Base-by-base conservation (phyloP, 2,329 filamentous ascomycete genomes). In the Colletotrichum gloeosporioides region DNA sequence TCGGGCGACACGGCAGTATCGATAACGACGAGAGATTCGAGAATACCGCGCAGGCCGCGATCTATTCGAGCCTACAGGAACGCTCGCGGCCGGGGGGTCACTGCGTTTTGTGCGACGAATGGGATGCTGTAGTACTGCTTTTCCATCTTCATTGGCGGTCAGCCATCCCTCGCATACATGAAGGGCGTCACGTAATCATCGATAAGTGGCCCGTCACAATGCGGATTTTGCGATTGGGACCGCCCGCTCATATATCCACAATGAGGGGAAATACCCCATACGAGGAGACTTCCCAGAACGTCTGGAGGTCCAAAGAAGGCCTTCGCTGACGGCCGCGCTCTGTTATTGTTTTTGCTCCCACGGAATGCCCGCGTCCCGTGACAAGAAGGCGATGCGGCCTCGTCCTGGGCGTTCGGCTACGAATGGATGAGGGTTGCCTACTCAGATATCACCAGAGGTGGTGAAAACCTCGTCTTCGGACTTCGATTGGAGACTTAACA, bases 41-140 rank as follows among this genome's bases (percentile, higher is more conserved):
- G 70, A 18, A 69, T 53, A 69, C 74, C 71, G 74, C 71, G 74
- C 59, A 76, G 71, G 25, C 63, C 72, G 71, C 75, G 34, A 67
- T 44, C 61, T 67, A 69, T 65, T 62, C 16, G 29, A 34, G 27
- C 31, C 63, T 63, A 44, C 57, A 39, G n/a, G 34, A 66, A 63
- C 27, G 31, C 63, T 63, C 68, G 22, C 18, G 53, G 36, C 62
- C 39, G 66, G 71, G 65, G 31, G 25, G 59, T 15, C 44, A 59
- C 67, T 63, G 39, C 49, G 31, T 71, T 53, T 25, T 59, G 66
- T 77, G 72, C 31, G 39, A 75, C 75, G 63, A 77, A 77, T 77
- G 39, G 34, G 61, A 66, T 32, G 32, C 62, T 64, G 53, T 67
- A 64, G 66, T 68, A 62, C 72, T 67, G 31, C 62, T 70, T 71